Evolutionary conservation across 1,284 basidiomycete genomes (phyloP).

Genomic region (Hemileia vastatrix): DNA sequence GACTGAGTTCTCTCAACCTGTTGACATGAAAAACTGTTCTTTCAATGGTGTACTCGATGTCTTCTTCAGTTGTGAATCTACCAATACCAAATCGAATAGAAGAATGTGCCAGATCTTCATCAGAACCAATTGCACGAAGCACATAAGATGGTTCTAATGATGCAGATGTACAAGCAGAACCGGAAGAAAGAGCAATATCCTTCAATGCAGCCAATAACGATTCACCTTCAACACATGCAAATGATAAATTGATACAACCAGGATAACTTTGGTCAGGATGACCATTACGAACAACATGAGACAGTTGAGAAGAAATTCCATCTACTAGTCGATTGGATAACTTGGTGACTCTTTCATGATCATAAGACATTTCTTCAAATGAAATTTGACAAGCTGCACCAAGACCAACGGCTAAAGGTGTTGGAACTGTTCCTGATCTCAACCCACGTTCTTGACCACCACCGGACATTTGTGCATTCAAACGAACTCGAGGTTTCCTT

Average conservation of each 20-base stretch:
- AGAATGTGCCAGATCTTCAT: conserved; percentile 98
- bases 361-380: conserved; percentile 45
- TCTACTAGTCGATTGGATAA: conserved; percentile 74
- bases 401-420: conserved; percentile 80
- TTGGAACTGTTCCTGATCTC: conserved; percentile 82
- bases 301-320: conserved; percentile 71
- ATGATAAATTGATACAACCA: conserved; percentile 89
- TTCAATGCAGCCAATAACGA: conserved; percentile 96
- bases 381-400: conserved; percentile 67
- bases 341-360: conserved; percentile 65
- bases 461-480: conserved; percentile 90
- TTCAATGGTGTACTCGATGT: conserved; percentile 86
- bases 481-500: conserved; percentile 77
- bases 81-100: conserved; percentile 96
- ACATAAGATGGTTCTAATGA: conserved; percentile 98
- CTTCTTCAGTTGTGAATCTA: conserved; percentile 93
- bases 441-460: conserved; percentile 97
- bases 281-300: conserved; percentile 87
- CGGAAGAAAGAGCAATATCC: conserved; percentile 95
- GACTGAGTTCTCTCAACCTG: conserved; percentile 46
- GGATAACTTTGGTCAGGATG: conserved; percentile 65
- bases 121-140: conserved; percentile 86
- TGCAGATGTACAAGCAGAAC: conserved; percentile 95
- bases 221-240: conserved; percentile 95
- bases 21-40: conserved; percentile 80